These are phyloP conservation scores for Pseudocercospora crystallina DNA, from an alignment of 2,329 filamentous ascomycete species.

Conservation along the genomic window DNA sequence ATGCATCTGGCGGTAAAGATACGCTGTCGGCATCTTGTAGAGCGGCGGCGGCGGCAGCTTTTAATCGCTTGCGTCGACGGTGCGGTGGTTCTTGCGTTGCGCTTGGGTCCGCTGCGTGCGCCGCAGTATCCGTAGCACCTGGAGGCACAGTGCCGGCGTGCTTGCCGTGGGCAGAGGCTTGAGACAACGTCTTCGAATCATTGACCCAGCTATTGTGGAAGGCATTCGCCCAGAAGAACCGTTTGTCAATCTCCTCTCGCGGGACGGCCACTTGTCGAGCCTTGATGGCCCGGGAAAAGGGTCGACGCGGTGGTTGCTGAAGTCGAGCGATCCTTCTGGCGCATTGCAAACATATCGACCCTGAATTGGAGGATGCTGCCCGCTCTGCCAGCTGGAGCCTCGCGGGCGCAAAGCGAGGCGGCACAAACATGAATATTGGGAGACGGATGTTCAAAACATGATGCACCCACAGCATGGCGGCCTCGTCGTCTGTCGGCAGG, in stretches of 20 bases:
- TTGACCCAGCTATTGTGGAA: slow-evolving; percentile 16
- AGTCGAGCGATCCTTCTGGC: slow-evolving; percentile 26
- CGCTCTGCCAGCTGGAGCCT: too few relatives aligned
- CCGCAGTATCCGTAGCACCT: too few relatives aligned
- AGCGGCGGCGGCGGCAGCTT: slow-evolving; percentile 24
- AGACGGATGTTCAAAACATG: too few relatives aligned
- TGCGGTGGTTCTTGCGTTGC: slow-evolving; percentile 25
- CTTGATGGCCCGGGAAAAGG: slow-evolving; percentile 20
- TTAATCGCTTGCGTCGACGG: slow-evolving; percentile 36
- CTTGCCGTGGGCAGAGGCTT: not conserved
- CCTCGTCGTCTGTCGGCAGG: too few relatives aligned
- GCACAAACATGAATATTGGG: too few relatives aligned
- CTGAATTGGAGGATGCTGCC: slow-evolving; percentile 9
- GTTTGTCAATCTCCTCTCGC: slow-evolving; percentile 30
- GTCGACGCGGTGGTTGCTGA: slow-evolving; percentile 15
- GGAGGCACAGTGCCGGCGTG: too few relatives aligned
- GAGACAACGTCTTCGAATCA: slow-evolving; percentile 7
- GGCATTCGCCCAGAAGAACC: slow-evolving; percentile 38
- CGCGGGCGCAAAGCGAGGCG: too few relatives aligned
- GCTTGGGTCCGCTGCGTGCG: too few relatives aligned
- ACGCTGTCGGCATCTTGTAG: slow-evolving; percentile 15
- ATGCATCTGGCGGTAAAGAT: slow-evolving; percentile 59
- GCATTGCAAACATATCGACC: slow-evolving; percentile 32
- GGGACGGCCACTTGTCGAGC: slow-evolving; percentile 25
- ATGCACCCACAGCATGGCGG: too few relatives aligned